These are phyloP conservation scores for Athelia psychrophila DNA, from an alignment of 1,284 basidiomycete genomes.

Conservation along the genomic window DNA sequence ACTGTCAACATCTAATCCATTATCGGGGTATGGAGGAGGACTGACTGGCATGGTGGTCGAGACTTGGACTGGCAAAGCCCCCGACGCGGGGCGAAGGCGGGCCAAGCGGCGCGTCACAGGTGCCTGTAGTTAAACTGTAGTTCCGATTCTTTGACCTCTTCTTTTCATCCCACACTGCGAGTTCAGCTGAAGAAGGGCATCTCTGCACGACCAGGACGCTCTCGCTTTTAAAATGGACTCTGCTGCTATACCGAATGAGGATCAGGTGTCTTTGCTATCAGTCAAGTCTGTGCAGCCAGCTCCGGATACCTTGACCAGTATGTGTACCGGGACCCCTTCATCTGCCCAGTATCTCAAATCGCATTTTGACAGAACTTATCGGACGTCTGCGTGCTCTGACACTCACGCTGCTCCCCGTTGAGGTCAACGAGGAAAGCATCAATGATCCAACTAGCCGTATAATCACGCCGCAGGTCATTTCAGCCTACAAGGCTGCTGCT, in stretches of 20 bases:
- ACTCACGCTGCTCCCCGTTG: slow-evolving; percentile 75
- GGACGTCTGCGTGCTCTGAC: slow-evolving; percentile 79
- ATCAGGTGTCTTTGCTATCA: slow-evolving; percentile 45
- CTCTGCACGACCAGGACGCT: too few species aligned
- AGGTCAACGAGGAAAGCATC: slow-evolving; percentile 63
- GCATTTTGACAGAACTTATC: slow-evolving; percentile 59
- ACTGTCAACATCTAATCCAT: slow-evolving; percentile 6
- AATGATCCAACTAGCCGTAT: slow-evolving; percentile 67
- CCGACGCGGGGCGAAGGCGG: background rate
- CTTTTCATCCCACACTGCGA: too few species aligned
- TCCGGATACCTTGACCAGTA: slow-evolving; percentile 74
- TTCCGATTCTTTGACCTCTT: too few species aligned
- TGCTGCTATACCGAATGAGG: slow-evolving; percentile 27
- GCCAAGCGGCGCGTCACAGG: too few species aligned
- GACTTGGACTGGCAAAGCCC: background rate
- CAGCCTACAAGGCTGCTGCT: slow-evolving; percentile 62
- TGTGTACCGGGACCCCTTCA: slow-evolving; percentile 22
- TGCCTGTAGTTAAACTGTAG: too few species aligned
- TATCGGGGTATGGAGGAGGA: background rate
- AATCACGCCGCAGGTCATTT: slow-evolving; percentile 69
- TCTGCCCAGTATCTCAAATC: background rate
- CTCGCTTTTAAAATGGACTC: too few species aligned
- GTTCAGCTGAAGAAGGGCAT: too few species aligned
- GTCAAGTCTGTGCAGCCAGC: slow-evolving; percentile 49
- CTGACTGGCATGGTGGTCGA: background rate